phyloP scores from a whole-genome alignment of 345 rosid genomes.

The Erysimum cheiranthoides region DNA sequence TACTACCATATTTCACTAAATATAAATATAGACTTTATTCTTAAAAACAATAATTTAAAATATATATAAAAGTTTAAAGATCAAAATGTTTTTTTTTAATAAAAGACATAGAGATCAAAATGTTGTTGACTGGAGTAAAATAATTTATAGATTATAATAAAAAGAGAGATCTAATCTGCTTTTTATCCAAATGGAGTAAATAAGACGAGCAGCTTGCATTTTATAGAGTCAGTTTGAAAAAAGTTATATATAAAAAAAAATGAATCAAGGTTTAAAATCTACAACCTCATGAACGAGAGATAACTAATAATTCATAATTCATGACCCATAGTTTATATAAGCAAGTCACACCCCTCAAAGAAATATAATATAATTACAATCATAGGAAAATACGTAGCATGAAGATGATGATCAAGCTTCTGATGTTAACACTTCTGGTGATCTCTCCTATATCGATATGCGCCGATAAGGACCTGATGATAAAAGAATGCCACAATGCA shows the following conservation, averaged over 20 bases:
- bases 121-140: neutral
- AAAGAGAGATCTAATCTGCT: neutral
- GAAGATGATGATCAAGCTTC: conserved; percentile 8
- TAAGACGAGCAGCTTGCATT: neutral
- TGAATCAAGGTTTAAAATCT: too few species aligned
- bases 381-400: neutral
- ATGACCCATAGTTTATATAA: conserved; percentile 25
- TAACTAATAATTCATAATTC: too few species aligned
- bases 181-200: neutral
- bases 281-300: neutral
- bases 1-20: too few species aligned
- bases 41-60: too few species aligned
- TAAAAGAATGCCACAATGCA: conserved; percentile 33
- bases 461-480: conserved; percentile 9
- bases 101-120: neutral
- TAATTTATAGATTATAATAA: neutral
- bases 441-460: neutral
- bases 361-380: neutral
- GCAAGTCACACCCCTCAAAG: neutral
- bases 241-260: too few species aligned
- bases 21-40: too few species aligned
- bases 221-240: neutral
- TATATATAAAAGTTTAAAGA: too few species aligned
- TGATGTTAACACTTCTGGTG: conserved; percentile 13
- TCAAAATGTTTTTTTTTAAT: too few species aligned